Base-by-base conservation (phyloP, 352 stramenopile genomes). In the Globisporangium emineosum region DNA sequence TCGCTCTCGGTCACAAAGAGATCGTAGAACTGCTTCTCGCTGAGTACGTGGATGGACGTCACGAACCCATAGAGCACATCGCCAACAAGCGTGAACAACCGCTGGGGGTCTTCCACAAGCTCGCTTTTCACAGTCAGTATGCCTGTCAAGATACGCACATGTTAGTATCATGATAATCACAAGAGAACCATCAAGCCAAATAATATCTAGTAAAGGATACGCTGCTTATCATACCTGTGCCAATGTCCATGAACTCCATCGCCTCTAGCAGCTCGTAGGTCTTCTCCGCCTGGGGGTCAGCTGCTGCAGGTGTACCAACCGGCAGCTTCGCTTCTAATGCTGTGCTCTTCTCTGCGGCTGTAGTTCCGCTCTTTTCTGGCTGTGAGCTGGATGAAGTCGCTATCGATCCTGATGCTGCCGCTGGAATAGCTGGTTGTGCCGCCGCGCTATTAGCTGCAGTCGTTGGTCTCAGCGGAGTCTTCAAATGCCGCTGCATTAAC, bases 171-270 rank as follows among this genome's bases (percentile, higher is more conserved):
- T n/a, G n/a, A n/a, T n/a, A n/a, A n/a, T n/a, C n/a, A n/a, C n/a
- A n/a, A 40, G 10, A 8, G 13, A 43, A 43, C 37, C 4, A n/a
- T n/a, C n/a, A n/a, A n/a, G n/a, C n/a, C n/a, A n/a, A n/a, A n/a
- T n/a, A n/a, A n/a, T n/a, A n/a, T n/a, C 37, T n/a, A 43, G 5
- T 3, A 43, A 43, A n/a, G 37, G 13, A 43, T 4, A 29, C 27
- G 23, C 40, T 12, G 12, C 12, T 9, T 35, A n/a, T 17, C 51
- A 15, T 67, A 81, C 83, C 83, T 45, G 86, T 94, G 60, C 81
- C 79, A 55, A 94, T 86, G 67, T 94, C 83, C 86, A 94, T 93
- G 57, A 94, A 94, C 67, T 94, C 86, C 86, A 94, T 94, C 13
- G 83, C 86, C 69, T 94, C 86, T 33, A 94, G 78, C 55, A 94